phyloP scores from a whole-genome alignment of 1,284 basidiomycete genomes.

The Trichosporon sp. region DNA sequence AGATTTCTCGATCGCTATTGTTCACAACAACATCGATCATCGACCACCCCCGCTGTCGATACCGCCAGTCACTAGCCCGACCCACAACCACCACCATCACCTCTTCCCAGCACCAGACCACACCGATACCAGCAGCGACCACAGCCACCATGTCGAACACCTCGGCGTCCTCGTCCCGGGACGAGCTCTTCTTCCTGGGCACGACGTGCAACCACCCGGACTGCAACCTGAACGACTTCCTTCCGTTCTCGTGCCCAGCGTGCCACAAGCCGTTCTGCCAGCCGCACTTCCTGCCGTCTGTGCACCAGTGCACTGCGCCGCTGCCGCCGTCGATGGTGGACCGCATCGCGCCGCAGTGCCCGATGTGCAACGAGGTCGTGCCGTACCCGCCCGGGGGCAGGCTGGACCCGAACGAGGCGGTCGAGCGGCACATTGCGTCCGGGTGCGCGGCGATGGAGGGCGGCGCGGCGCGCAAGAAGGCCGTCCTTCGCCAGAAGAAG shows the following conservation, averaged over 20 bases:
- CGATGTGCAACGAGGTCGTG: slow-evolving; percentile 44
- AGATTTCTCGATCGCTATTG: background rate
- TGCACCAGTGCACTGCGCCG: slow-evolving; percentile 42
- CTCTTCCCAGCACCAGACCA: background rate
- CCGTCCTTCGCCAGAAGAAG: slow-evolving; percentile 36
- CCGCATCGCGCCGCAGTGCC: slow-evolving; percentile 48
- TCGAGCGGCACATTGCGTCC: slow-evolving; percentile 43
- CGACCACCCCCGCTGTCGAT: background rate
- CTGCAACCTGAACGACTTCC: slow-evolving; percentile 49
- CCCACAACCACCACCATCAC: background rate
- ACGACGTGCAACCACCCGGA: slow-evolving; percentile 43
- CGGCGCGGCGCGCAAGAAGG: slow-evolving; percentile 39
- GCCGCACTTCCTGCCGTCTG: slow-evolving; percentile 45
- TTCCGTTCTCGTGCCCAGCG: slow-evolving; percentile 50
- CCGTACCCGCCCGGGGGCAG: slow-evolving; percentile 24
- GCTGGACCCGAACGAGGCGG: slow-evolving; percentile 42
- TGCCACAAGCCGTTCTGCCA: slow-evolving; percentile 47
- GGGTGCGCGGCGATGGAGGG: slow-evolving; percentile 44
- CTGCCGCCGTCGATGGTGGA: slow-evolving; percentile 45
- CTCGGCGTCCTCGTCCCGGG: slow-evolving; percentile 14
- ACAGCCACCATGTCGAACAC: slow-evolving; percentile 14
- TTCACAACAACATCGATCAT: background rate
- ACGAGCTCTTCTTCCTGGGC: slow-evolving; percentile 48
- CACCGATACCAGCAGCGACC: background rate
- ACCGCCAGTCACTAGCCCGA: too few species aligned